phyloP scores from a whole-genome alignment of 495 filamentous ascomycete species.

The Podospora comata region DNA sequence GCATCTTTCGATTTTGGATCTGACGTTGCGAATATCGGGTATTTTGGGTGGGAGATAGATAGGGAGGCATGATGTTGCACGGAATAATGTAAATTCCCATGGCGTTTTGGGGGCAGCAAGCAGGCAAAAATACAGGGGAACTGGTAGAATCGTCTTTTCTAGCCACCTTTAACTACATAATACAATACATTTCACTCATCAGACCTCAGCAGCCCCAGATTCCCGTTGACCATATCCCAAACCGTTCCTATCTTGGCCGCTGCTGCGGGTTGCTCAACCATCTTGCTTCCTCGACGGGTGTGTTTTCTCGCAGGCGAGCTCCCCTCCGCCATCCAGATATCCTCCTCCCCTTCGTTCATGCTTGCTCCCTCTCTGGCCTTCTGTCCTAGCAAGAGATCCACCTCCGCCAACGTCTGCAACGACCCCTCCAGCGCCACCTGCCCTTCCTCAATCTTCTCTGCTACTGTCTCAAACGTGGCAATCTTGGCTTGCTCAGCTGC shows the following conservation, averaged over 20 bases:
- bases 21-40: conserved; percentile 73
- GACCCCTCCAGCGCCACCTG: conserved; percentile 44
- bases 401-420: conserved; percentile 39
- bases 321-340: conserved; percentile 36
- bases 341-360: conserved; percentile 25
- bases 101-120: not conserved
- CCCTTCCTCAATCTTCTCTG: conserved; percentile 48
- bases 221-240: conserved; percentile 45
- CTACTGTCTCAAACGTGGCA: conserved; percentile 44
- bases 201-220: conserved; percentile 40
- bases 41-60: conserved; percentile 56
- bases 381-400: conserved; percentile 37
- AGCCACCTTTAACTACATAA: not conserved
- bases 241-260: conserved; percentile 25
- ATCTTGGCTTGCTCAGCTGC: conserved; percentile 51
- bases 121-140: not conserved
- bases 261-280: conserved; percentile 21
- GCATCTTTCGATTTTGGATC: conserved; percentile 83
- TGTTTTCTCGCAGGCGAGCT: conserved; percentile 31
- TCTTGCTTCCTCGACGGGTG: conserved; percentile 23
- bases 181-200: conserved; percentile 11
- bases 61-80: conserved; percentile 10
- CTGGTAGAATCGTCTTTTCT: not conserved
- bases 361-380: conserved; percentile 15
- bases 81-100: conserved; percentile 10